Evolutionary conservation across 495 filamentous ascomycete genomes (phyloP), one percentile per base, ranked within the genome.

Genomic region (Annulohypoxylon nitens): DNA sequence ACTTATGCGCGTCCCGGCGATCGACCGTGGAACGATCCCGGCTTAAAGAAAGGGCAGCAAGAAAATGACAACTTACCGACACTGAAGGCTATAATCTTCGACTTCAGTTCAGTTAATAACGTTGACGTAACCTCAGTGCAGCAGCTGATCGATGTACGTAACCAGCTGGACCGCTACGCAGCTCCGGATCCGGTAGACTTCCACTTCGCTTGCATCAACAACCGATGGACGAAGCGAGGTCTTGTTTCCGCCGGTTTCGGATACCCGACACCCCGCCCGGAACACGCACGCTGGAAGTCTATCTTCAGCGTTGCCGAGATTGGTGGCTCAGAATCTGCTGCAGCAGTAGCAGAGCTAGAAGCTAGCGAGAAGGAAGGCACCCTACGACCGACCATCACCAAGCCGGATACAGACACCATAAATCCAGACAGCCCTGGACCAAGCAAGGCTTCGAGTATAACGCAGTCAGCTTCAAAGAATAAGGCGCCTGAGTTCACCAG

Each of bases 151-250:
- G 96, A 99, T 75, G 93, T 99, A 2, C 94, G 96, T 79, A 99
- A 98, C 81, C 97, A 98, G 78, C 90, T 99, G 20, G 96, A 98
- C 80, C 87, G 90, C 12, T 97, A 97, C 78, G 88, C 93, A 14
- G 81, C 91, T 0, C 96, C 96, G 0, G 91, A 94, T 10, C 84
- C 88, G 6, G 94, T 99, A 5, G 94, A 99, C 76, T 98, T 96
- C 94, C 96, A 99, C 80, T 91, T 99, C 70, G 93, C 94, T 11
- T 91, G 91, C 81, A 93, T 99, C 85, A 95, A 90, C 84, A 98
- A 97, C 85, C 90, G 95, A 66, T 99, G 96, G 96, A 96, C 96
- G 36, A 99, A 98, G 83, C 93, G 96, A 14, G 96, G 93, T 12
- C 91, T 99, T 20, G 91, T 91, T n/a, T 88, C 92, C 16, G 97